Conservation (phyloP, 495 filamentous ascomycete genomes). For the Delitschia confertaspora region DNA sequence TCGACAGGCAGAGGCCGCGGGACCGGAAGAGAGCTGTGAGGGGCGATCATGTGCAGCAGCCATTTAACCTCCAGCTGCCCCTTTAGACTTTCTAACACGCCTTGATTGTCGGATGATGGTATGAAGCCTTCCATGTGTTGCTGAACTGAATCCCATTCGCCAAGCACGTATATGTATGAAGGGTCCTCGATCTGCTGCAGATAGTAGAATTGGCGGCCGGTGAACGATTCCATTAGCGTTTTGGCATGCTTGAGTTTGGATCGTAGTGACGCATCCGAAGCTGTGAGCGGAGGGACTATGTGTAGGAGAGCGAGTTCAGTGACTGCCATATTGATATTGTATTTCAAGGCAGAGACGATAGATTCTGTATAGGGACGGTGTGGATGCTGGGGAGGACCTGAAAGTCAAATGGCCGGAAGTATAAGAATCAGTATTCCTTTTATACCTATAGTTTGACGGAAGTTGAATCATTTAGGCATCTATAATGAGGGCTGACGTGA, state of each 20-base stretch:
- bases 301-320: constrained; percentile 22
- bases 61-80: constrained; percentile 38
- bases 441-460: too few species aligned
- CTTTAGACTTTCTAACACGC: constrained; percentile 36
- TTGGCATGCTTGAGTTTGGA: constrained; percentile 10
- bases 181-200: constrained; percentile 25
- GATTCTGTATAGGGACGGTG: too few species aligned
- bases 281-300: constrained; percentile 5
- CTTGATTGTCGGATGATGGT: constrained; percentile 33
- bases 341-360: too few species aligned
- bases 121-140: constrained; percentile 15
- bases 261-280: constrained; percentile 2
- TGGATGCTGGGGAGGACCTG: too few species aligned
- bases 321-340: constrained; percentile 15
- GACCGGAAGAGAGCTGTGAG: constrained; percentile 2
- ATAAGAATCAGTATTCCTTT: too few species aligned
- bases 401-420: too few species aligned
- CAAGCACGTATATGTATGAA: constrained; percentile 14
- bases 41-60: constrained; percentile 34
- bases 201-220: constrained; percentile 13
- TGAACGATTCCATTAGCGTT: constrained; percentile 8
- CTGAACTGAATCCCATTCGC: constrained; percentile 16
- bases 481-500: too few species aligned
- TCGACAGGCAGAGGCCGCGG: too few species aligned
- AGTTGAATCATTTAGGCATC: too few species aligned